Percentiles rank a stretch among this genome's conserved stretches.
Conservation (phyloP, 2,329 filamentous ascomycete genomes). For the Pseudocercospora musae region DNA sequence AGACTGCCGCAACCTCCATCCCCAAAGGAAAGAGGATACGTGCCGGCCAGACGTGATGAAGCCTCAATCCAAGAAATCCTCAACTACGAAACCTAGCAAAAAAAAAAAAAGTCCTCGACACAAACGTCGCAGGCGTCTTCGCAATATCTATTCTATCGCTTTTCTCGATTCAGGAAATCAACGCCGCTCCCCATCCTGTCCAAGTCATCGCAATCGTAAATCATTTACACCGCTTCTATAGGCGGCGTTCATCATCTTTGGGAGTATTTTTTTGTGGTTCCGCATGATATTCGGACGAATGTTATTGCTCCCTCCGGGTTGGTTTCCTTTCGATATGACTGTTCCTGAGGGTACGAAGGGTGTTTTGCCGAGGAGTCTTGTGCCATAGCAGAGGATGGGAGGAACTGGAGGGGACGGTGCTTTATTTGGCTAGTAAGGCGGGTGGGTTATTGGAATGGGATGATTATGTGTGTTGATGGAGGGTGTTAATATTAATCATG, state of each 20-base stretch:
- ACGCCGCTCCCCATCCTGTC: constrained; percentile 37
- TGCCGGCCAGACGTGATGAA: constrained; percentile 46
- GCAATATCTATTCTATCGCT: constrained; percentile 44
- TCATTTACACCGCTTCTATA: constrained; percentile 45
- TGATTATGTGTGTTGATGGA: constrained; percentile 48
- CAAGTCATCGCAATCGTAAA: constrained; percentile 48
- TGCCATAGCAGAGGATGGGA: constrained; percentile 37
- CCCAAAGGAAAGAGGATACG: constrained; percentile 44
- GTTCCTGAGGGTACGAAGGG: constrained; percentile 35
- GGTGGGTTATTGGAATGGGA: constrained; percentile 56
- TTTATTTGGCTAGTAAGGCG: constrained; percentile 51
- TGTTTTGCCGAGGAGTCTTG: constrained; percentile 32
- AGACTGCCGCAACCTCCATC: constrained; percentile 21
- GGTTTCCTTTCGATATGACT: constrained; percentile 47
- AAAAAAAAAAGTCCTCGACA: constrained; percentile 39
- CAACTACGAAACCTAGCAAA: constrained; percentile 42
- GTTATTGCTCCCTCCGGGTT: constrained; percentile 46
- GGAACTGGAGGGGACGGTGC: constrained; percentile 49
- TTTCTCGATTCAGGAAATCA: constrained; percentile 47
- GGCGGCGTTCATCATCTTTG: constrained; percentile 44
- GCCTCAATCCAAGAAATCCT: constrained; percentile 29
- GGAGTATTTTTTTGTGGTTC: constrained; percentile 45
- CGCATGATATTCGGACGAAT: constrained; percentile 48
- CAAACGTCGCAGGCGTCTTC: constrained; percentile 46
- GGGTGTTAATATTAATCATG: constrained; percentile 38